Evolutionary conservation across 148 eudicot species (phyloP), one percentile per base, ranked within the genome.

Genomic region (Heliamphora exappendiculata): DNA sequence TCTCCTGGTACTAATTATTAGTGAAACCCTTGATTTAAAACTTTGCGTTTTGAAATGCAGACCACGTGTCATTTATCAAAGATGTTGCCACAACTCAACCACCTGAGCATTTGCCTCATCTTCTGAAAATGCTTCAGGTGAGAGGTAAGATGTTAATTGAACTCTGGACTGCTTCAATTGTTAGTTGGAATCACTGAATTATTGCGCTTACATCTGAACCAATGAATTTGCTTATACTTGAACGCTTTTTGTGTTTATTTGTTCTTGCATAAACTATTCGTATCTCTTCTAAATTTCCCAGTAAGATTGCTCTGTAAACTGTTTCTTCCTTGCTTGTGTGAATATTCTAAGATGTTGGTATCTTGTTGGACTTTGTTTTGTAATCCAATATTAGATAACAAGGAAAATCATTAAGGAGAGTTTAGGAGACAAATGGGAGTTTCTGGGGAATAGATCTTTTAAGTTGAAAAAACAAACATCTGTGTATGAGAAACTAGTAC

Each of bases 51-150:
- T 81, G 73, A 62, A 76, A 68, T 81, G 82, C 89, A 92, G 97
- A 90, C 75, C 98, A 95, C 59, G 77, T 85, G 41, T 87, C 90
- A 42, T 95, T 89, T 70, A 87, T 95, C 74, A 84, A 91, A 80
- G 96, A 91, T 70, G 92, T 92, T n/a, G 98, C 98, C 39, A 89
- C 82, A 57, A 82, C 90, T 64, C 84, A 85, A 79, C 85, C 90
- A 9, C 97, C 98, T 1, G 88, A 88, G 87, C 86, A 85, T 81
- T 82, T 95, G 88, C 89, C 86, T 80, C 85, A 86, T 50, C 86
- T 95, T 82, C 77, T 92, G 78, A 89, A 86, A 78, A 83, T 95
- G 76, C 92, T 95, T 76, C 91, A 85, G 86, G 86, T 83, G 77
- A 92, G 88, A 91, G 98, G 98, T 95, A 83, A 82, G 72, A 69